Evolutionary conservation across 163 green algal genomes (phyloP).

Genomic region (Chlorella variabilis): DNA sequence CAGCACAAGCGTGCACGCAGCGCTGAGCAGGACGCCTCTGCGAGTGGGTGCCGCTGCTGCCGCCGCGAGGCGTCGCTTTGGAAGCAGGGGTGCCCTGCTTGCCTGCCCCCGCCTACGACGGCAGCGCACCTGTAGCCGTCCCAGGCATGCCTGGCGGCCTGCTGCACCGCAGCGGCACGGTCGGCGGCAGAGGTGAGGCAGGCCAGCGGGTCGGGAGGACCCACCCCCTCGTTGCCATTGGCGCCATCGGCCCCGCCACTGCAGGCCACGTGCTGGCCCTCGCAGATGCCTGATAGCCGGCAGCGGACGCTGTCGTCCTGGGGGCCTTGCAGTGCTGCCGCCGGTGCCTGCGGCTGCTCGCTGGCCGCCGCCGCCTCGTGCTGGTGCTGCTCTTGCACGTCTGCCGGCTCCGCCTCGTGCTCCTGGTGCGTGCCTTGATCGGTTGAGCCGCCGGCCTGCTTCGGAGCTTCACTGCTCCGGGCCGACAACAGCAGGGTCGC

Average conservation of each 20-base stretch:
- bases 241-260: not conserved
- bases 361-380: not conserved
- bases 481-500: not conserved
- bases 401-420: not conserved
- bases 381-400: not conserved
- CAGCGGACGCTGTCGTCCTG: conserved; percentile 58
- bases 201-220: conserved; percentile 41
- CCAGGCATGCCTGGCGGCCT: conserved; percentile 62
- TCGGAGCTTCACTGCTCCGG: not conserved
- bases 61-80: too few relatives aligned
- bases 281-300: conserved; percentile 59
- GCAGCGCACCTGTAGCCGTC: conserved; percentile 65
- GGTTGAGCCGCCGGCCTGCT: not conserved
- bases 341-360: not conserved
- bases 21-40: too few relatives aligned
- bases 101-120: too few relatives aligned
- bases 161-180: conserved; percentile 48
- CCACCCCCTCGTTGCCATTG: not conserved
- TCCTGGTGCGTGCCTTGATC: not conserved
- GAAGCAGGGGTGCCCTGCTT: too few relatives aligned
- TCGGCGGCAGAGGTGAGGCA: conserved; percentile 47
- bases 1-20: too few relatives aligned
- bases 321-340: not conserved
- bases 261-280: not conserved
- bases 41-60: too few relatives aligned